Evolutionary conservation across 306 rosid species (phyloP).

Genomic region (Crataegus laevigata): DNA sequence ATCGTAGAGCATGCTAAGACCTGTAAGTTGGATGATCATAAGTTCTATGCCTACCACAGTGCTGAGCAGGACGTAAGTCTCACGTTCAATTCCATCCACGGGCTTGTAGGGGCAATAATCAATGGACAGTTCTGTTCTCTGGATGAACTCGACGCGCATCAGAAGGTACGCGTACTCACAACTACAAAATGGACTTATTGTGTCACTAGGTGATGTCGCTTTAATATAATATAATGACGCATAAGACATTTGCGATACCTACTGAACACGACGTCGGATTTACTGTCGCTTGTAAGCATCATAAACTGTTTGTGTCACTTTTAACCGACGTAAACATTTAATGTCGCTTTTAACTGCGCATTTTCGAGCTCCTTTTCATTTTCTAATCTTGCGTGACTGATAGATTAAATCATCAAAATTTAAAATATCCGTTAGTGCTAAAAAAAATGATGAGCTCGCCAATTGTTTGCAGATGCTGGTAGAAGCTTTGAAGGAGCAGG

Average conservation of each 20-base stretch:
- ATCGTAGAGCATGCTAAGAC: slow-evolving; percentile 46
- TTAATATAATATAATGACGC: too few species aligned
- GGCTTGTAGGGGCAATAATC: slow-evolving; percentile 2
- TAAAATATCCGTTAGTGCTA: background rate
- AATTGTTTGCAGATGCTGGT: slow-evolving; percentile 8
- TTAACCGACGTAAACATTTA: too few species aligned
- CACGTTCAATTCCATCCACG: background rate
- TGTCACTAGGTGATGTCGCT: too few species aligned
- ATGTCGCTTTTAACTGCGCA: background rate
- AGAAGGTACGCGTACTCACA: slow-evolving; percentile 7
- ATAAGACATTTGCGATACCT: too few species aligned
- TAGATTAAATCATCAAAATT: too few species aligned
- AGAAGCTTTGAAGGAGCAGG: slow-evolving; percentile 13
- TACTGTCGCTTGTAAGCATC: too few species aligned
- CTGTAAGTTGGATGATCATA: slow-evolving; percentile 27
- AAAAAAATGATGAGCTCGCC: background rate
- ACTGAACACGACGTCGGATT: too few species aligned
- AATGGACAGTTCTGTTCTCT: background rate
- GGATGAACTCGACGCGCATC: slow-evolving; percentile 5
- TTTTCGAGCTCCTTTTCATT: background rate
- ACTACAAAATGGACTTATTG: too few species aligned
- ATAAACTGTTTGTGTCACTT: too few species aligned
- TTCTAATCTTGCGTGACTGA: background rate
- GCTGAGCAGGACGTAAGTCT: background rate
- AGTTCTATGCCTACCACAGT: background rate